Percentiles rank a stretch among this genome's conserved stretches.
phyloP scores from a whole-genome alignment of 108 stramenopile genomes.

The Pseudonitzschia pungens region DNA sequence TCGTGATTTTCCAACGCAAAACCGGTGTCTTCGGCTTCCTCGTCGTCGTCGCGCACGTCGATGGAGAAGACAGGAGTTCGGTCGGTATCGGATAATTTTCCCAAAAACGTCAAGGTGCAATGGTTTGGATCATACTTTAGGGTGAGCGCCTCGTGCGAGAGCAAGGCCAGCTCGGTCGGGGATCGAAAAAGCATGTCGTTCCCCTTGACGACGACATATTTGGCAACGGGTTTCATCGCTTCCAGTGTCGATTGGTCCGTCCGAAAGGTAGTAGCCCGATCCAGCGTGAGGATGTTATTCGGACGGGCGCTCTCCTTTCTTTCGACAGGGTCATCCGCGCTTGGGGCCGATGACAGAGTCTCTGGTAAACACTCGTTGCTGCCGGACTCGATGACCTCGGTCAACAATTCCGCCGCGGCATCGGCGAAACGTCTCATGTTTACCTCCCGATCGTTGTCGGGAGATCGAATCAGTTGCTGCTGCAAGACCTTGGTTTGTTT shows the following conservation, averaged over 20 bases:
- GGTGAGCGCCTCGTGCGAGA: conserved; percentile 12
- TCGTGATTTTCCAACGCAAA: neutral
- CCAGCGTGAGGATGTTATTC: conserved; percentile 26
- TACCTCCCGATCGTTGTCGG: conserved; percentile 54
- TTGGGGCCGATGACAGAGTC: neutral
- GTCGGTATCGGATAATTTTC: conserved; percentile 47
- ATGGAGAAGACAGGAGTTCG: conserved; percentile 48
- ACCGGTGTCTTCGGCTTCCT: neutral
- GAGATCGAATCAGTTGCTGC: conserved; percentile 57
- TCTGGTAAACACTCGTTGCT: neutral
- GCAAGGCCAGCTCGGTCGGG: conserved; percentile 14
- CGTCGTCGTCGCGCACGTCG: conserved; percentile 19
- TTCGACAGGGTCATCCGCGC: conserved; percentile 1
- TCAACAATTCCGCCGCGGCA: conserved; percentile 61
- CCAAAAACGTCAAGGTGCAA: conserved; percentile 12
- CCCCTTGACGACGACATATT: conserved; percentile 45
- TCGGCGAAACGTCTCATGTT: conserved; percentile 87
- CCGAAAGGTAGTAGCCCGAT: conserved; percentile 63
- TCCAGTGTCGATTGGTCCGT: conserved; percentile 36
- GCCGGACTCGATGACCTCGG: conserved; percentile 29
- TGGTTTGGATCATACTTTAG: conserved; percentile 6
- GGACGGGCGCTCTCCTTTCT: no score
- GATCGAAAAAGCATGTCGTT: neutral
- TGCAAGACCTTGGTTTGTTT: conserved; percentile 37
- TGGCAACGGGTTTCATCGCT: conserved; percentile 52